Evolutionary conservation across 257 asterid species (phyloP).

Genomic region (Penstemon barbatus): DNA sequence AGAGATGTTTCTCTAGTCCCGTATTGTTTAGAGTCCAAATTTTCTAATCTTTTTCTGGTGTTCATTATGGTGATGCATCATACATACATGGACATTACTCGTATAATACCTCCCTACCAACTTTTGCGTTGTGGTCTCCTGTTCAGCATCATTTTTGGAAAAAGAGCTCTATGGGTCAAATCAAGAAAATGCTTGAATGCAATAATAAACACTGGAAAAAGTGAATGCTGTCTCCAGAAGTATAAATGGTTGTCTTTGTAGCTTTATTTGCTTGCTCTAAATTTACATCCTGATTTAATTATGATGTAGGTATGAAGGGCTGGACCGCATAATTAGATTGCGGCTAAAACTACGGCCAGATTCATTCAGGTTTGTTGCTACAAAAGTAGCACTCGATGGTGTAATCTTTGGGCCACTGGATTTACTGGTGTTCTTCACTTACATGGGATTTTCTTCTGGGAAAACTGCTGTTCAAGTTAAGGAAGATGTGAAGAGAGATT

Average conservation of each 20-base stretch:
- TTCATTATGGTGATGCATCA: too few relatives aligned
- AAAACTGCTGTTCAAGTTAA: slow-evolving; percentile 64
- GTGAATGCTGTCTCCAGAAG: too few relatives aligned
- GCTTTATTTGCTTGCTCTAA: not conserved
- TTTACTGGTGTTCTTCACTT: slow-evolving; percentile 71
- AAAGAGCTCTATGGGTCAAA: too few relatives aligned
- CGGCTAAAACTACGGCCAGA: slow-evolving; percentile 62
- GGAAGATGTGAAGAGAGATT: slow-evolving; percentile 80
- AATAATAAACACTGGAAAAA: too few relatives aligned
- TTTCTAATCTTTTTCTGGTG: not conserved
- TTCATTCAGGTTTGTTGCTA: slow-evolving; percentile 64
- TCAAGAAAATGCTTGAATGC: too few relatives aligned
- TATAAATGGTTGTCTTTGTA: not conserved
- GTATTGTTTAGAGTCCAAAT: not conserved
- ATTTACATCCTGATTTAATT: not conserved
- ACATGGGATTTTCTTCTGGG: slow-evolving; percentile 84
- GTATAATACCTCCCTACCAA: not conserved
- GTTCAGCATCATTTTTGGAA: not conserved
- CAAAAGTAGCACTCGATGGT: slow-evolving; percentile 80
- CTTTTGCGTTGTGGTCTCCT: not conserved
- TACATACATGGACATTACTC: too few relatives aligned
- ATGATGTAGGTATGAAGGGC: slow-evolving; percentile 67
- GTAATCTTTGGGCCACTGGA: slow-evolving; percentile 79
- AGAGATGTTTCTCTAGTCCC: too few relatives aligned
- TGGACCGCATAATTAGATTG: slow-evolving; percentile 64